Percentiles rank a stretch among this genome's conserved stretches.
phyloP scores from a whole-genome alignment of 345 rosid species.

The Eutrema heterophyllum region DNA sequence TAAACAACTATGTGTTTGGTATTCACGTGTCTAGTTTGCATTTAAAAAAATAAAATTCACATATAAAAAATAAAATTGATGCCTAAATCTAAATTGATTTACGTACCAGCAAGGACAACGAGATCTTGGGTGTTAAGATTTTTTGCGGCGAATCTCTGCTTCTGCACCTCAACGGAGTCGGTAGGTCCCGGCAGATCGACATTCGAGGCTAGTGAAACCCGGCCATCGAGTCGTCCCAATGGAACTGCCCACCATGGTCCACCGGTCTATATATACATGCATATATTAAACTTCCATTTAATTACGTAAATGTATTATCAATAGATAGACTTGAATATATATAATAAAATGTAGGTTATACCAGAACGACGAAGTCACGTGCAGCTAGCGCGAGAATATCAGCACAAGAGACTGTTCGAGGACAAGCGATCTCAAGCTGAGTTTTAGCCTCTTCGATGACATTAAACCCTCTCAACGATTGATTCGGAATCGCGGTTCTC shows the following conservation, averaged over 20 bases:
- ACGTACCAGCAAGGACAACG: slow-evolving; percentile 44
- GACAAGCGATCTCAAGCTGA: slow-evolving; percentile 46
- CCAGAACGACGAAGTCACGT: slow-evolving; percentile 48
- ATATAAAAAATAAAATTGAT: not conserved
- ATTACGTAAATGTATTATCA: not conserved
- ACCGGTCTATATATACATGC: slow-evolving; percentile 1
- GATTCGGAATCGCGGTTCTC: slow-evolving; percentile 44
- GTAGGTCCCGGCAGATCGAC: slow-evolving; percentile 27
- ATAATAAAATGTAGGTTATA: not conserved
- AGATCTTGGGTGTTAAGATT: slow-evolving; percentile 42
- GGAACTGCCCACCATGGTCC: slow-evolving; percentile 33
- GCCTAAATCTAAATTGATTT: not conserved
- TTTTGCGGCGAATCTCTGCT: slow-evolving; percentile 25
- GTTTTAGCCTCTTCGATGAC: slow-evolving; percentile 50
- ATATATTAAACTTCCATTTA: not conserved
- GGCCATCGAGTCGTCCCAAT: slow-evolving; percentile 28
- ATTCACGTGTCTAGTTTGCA: not conserved
- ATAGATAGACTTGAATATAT: not conserved
- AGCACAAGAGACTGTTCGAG: slow-evolving; percentile 50
- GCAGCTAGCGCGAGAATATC: slow-evolving; percentile 58
- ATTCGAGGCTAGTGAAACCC: slow-evolving; percentile 19
- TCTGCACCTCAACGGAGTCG: slow-evolving; percentile 36
- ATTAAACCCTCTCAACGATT: slow-evolving; percentile 42
- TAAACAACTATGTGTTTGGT: too few relatives aligned
- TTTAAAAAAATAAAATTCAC: not conserved